A percentile compares a stretch with the other conserved stretches of the same genome.
These are phyloP conservation scores for Jamesozyma jinghongensis DNA, from an alignment of 805 yeast genomes.

Conservation along the genomic window DNA sequence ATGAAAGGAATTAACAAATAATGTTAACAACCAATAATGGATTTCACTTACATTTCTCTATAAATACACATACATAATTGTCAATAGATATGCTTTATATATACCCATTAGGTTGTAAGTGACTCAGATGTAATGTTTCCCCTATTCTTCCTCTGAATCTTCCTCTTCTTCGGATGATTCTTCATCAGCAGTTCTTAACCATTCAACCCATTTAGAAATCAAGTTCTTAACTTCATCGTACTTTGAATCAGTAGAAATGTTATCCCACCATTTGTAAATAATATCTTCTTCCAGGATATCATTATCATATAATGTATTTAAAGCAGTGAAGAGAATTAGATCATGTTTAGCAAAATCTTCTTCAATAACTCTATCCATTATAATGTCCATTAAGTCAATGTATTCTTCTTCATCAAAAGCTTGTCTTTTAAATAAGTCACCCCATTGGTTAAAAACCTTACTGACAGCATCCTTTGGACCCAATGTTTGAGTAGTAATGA, in stretches of 20 bases:
- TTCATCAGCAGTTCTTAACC: slow-evolving; percentile 77
- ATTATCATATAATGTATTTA: slow-evolving; percentile 61
- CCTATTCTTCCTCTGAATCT: slow-evolving; percentile 26
- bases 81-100: neutral
- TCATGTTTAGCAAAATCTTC: slow-evolving; percentile 30
- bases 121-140: neutral
- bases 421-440: slow-evolving; percentile 69
- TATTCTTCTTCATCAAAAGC: slow-evolving; percentile 76
- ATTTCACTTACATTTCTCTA: too few species aligned
- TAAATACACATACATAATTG: too few species aligned
- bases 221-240: slow-evolving; percentile 44
- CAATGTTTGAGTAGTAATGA: slow-evolving; percentile 67
- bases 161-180: slow-evolving; percentile 50
- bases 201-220: slow-evolving; percentile 69
- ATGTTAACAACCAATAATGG: too few species aligned
- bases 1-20: too few species aligned
- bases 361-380: slow-evolving; percentile 31
- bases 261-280: slow-evolving; percentile 76
- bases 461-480: slow-evolving; percentile 66
- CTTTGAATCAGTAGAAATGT: slow-evolving; percentile 31
- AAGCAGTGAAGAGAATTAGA: slow-evolving; percentile 30
- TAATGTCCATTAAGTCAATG: slow-evolving; percentile 50
- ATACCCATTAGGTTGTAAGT: neutral
- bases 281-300: slow-evolving; percentile 79
- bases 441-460: slow-evolving; percentile 76